These are phyloP conservation scores for Fusarium napiforme DNA, from an alignment of 2,329 filamentous ascomycete species.

Conservation along the genomic window DNA sequence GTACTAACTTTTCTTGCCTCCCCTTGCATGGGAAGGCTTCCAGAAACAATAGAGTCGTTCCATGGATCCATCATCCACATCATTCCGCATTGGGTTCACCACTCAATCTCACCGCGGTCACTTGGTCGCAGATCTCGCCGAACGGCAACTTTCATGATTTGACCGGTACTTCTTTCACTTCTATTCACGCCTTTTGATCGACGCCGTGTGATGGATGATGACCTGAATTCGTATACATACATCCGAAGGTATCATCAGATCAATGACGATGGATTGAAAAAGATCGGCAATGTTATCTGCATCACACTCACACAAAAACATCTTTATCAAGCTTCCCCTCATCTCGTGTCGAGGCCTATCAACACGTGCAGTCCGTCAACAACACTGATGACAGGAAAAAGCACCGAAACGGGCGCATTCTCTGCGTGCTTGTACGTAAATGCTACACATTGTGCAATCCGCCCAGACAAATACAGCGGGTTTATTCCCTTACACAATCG, in stretches of 20 bases:
- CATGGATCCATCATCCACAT: conserved; percentile 33
- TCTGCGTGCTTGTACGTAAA: conserved; percentile 35
- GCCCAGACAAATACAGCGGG: conserved; percentile 19
- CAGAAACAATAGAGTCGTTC: conserved; percentile 37
- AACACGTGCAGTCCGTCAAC: conserved; percentile 21
- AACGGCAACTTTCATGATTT: conserved; percentile 32
- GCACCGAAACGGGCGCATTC: conserved; percentile 17
- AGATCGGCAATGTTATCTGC: conserved; percentile 24
- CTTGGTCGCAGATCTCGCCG: conserved; percentile 37
- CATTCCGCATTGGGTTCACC: conserved; percentile 24
- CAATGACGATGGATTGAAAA: conserved; percentile 29
- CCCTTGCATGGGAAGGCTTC: conserved; percentile 33
- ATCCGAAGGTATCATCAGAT: conserved; percentile 3
- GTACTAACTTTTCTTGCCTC: neutral
- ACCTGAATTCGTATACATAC: neutral
- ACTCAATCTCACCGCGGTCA: conserved; percentile 23
- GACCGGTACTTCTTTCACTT: conserved; percentile 20
- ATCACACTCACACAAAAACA: conserved; percentile 9
- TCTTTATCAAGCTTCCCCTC: conserved; percentile 26
- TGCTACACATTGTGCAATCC: conserved; percentile 14
- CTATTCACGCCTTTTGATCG: conserved; percentile 18
- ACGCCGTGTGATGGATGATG: conserved; percentile 11
- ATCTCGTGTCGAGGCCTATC: conserved; percentile 9
- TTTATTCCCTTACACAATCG: conserved; percentile 5
- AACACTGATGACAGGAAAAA: conserved; percentile 8